A percentile compares a stretch with the other conserved stretches of the same genome.
Evolutionary conservation across 1,139 yeast genomes (phyloP).

Genomic region (Yarrowia galli): DNA sequence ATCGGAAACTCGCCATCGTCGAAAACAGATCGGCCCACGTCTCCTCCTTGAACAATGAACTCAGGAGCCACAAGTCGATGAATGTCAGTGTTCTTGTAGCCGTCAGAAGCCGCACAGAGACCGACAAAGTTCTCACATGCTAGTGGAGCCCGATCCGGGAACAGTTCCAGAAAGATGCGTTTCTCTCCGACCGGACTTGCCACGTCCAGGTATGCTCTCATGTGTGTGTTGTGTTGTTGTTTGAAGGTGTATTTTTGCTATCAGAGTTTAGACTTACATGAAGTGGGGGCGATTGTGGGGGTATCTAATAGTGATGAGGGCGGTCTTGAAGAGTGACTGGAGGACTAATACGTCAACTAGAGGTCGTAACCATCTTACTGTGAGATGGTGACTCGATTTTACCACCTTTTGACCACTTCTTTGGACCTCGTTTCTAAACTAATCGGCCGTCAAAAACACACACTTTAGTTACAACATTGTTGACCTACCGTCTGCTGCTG

Average conservation of each 20-base stretch:
- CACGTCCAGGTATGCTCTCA: slow-evolving; percentile 30
- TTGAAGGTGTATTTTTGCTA: neutral
- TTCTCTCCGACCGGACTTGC: neutral
- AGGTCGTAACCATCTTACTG: too few relatives aligned
- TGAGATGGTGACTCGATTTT: too few relatives aligned
- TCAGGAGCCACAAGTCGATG: slow-evolving; percentile 30
- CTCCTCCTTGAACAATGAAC: slow-evolving; percentile 32
- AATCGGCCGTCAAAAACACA: too few relatives aligned
- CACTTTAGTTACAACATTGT: too few relatives aligned
- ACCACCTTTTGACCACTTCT: too few relatives aligned
- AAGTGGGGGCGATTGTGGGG: too few relatives aligned
- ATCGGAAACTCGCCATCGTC: neutral
- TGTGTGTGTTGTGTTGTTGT: neutral
- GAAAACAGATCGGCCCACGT: neutral
- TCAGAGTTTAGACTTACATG: neutral
- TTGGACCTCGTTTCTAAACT: too few relatives aligned
- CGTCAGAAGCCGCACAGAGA: neutral
- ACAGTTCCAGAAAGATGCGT: slow-evolving; percentile 12
- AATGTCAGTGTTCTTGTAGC: slow-evolving; percentile 16
- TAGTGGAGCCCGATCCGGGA: slow-evolving; percentile 4
- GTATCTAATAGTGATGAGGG: too few relatives aligned
- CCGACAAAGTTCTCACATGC: slow-evolving; percentile 18
- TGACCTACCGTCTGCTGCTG: too few relatives aligned
- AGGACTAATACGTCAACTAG: too few relatives aligned
- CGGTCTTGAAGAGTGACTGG: too few relatives aligned